These are phyloP conservation scores for Taiozyma sp. DNA, from an alignment of 1,139 yeast species.

Conservation along the genomic window DNA sequence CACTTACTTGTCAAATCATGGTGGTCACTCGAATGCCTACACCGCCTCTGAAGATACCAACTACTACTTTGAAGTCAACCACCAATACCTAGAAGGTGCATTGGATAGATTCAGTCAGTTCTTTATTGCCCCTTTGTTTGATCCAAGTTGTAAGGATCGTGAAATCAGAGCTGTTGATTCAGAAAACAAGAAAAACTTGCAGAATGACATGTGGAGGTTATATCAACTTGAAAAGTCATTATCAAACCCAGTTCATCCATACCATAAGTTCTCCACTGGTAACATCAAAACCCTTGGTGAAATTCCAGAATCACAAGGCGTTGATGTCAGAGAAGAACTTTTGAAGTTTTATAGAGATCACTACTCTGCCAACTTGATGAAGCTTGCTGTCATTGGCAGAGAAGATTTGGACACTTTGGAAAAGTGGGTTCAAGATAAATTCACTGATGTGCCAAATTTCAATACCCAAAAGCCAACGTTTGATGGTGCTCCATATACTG, in stretches of 20 bases:
- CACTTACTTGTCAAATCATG: slow-evolving; percentile 68
- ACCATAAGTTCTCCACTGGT: slow-evolving; percentile 74
- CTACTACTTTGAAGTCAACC: slow-evolving; percentile 80
- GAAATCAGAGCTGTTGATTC: slow-evolving; percentile 95
- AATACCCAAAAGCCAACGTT: slow-evolving; percentile 48
- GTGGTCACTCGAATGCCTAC: slow-evolving; percentile 73
- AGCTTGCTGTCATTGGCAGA: slow-evolving; percentile 77
- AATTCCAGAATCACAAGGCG: slow-evolving; percentile 42
- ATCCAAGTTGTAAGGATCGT: slow-evolving; percentile 78
- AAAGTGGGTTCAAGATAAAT: slow-evolving; percentile 65
- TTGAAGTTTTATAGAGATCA: slow-evolving; percentile 56
- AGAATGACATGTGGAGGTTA: slow-evolving; percentile 84
- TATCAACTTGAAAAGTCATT: slow-evolving; percentile 78
- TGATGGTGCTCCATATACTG: slow-evolving; percentile 37
- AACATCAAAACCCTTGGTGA: slow-evolving; percentile 57
- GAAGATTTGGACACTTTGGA: slow-evolving; percentile 72
- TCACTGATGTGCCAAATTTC: slow-evolving; percentile 57
- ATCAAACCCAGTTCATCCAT: slow-evolving; percentile 70
- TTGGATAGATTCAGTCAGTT: slow-evolving; percentile 91
- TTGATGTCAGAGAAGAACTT: slow-evolving; percentile 62
- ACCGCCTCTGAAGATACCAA: slow-evolving; percentile 89
- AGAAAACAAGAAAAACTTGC: slow-evolving; percentile 91
- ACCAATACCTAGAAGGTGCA: slow-evolving; percentile 78
- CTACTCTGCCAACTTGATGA: slow-evolving; percentile 81
- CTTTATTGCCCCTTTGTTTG: slow-evolving; percentile 81